Base-by-base conservation (phyloP, 331 rosid species). In the Erythrophleum ivorense region DNA sequence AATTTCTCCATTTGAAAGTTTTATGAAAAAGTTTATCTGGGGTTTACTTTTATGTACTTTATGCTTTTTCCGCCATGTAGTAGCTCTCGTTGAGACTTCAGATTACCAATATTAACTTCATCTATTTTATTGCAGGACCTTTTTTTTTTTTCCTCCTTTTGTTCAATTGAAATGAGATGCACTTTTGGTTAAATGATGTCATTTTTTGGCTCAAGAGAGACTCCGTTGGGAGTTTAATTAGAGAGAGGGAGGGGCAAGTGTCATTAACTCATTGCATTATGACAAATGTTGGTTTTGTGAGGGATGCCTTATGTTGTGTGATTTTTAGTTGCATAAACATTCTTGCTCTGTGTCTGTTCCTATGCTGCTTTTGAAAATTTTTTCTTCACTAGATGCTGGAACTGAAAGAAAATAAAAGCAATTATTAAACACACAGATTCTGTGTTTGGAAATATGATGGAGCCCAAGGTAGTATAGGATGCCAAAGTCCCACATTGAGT, bases 31-130 rank as follows among this genome's bases (percentile, higher is more conserved):
- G 62, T 55, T 21, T 57, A 62, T 52, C 58, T 71, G 62, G 24
- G 43, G 31, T 38, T 67, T 73, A 40, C n/a, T 65, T 54, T 33
- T 43, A 10, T 33, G 66, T 58, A 21, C 13, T 63, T 48, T n/a
- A 50, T 57, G 55, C 36, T 54, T 55, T 63, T 82, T 83, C 82
- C 9, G 29, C 55, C 49, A 72, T 68, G 38, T 57, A 62, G 43
- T 82, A 69, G 70, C 33, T 71, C 50, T n/a, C 69, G 59, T 68
- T 62, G 52, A 67, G 55, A 78, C 76, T 29, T 48, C 38, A 24
- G 29, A n/a, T 55, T 16, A 68, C 68, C 57, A 19, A 46, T 40
- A 45, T 55, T 59, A 54, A 65, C 24, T 38, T 29, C 6, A 29
- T 21, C 19, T 70, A 31, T 53, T 73, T 73, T 36, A 43, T 60